Conservation (phyloP, 1,139 yeast species). For the Debaryomyces singareniensis region DNA sequence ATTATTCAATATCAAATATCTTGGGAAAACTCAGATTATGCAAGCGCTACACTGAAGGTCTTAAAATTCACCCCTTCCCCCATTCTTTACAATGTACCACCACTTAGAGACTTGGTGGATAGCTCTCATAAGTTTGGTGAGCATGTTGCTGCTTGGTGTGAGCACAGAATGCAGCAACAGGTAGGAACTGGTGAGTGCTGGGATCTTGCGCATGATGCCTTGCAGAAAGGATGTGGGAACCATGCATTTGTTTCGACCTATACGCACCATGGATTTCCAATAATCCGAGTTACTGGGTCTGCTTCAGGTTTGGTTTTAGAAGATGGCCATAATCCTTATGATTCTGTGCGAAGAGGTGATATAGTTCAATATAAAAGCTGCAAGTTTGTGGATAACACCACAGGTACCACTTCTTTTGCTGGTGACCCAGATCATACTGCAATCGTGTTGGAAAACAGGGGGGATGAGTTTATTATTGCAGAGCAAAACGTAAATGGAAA, state of each 20-base stretch:
- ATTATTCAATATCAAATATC: constrained; percentile 37
- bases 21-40: constrained; percentile 33
- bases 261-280: constrained; percentile 52
- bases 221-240: constrained; percentile 53
- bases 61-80: constrained; percentile 49
- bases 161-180: constrained; percentile 43
- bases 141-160: constrained; percentile 60
- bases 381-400: constrained; percentile 29
- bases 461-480: constrained; percentile 33
- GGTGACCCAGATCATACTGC: constrained; percentile 71
- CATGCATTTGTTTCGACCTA: constrained; percentile 56
- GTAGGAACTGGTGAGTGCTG: constrained; percentile 77
- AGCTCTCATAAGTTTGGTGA: constrained; percentile 43
- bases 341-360: constrained; percentile 38
- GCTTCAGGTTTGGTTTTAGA: constrained; percentile 14
- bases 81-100: constrained; percentile 22
- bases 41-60: constrained; percentile 19
- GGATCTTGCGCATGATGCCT: constrained; percentile 66
- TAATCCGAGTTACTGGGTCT: constrained; percentile 27
- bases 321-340: constrained; percentile 18
- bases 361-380: constrained; percentile 37
- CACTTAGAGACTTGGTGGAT: constrained; percentile 29
- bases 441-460: constrained; percentile 38
- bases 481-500: constrained; percentile 59
- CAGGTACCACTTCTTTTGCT: constrained; percentile 22